Base-by-base conservation (phyloP, 2,329 filamentous ascomycete species). In the Colletotrichum chrysophilum region DNA sequence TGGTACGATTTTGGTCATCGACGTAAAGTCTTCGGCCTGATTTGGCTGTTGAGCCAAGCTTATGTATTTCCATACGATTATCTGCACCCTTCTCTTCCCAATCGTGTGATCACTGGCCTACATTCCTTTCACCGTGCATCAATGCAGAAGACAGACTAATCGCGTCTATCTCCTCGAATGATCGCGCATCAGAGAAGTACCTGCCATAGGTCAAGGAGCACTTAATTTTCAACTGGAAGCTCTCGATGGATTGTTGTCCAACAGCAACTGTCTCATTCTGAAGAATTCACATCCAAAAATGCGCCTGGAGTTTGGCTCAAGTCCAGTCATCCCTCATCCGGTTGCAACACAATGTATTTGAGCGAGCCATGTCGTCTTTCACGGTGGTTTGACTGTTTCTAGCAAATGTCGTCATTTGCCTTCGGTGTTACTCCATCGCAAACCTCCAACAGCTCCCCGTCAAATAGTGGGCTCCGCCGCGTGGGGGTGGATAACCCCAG, bases 381-480 rank as follows among this genome's bases (percentile, higher is more conserved):
- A n/a, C 48, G 68, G 67, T 36, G 34, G 5, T n/a, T 26, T 62
- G 32, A 13, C 64, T 21, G 38, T 26, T 58, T 64, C 14, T 26
- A 60, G 52, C 24, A n/a, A 18, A 75, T 75, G 73, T 68, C 73
- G 70, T 68, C 73, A 75, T 75, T 58, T 73, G 56, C 58, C 70
- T 61, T 73, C 73, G 73, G 73, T 28, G 62, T 75, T 43, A 72
- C 73, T 75, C 52, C 64, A 75, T 75, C 64, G 56, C 43, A 24
- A 18, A 24, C 64, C 26, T 30, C 56, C 73, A 43, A 26, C 32
- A 8, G 12, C 7, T 38, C 38, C 62, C 64, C 24, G 21, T 43
- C 36, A 56, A 58, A 30, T 28, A 48, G 64, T 75, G 73, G 69
- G 12, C 43, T 36, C 64, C 38, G 9, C 43, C 69, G 62, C 69